Evolutionary conservation across 164 flowering plant genomes (phyloP).

Genomic region (Magnolia kwangsiensis): DNA sequence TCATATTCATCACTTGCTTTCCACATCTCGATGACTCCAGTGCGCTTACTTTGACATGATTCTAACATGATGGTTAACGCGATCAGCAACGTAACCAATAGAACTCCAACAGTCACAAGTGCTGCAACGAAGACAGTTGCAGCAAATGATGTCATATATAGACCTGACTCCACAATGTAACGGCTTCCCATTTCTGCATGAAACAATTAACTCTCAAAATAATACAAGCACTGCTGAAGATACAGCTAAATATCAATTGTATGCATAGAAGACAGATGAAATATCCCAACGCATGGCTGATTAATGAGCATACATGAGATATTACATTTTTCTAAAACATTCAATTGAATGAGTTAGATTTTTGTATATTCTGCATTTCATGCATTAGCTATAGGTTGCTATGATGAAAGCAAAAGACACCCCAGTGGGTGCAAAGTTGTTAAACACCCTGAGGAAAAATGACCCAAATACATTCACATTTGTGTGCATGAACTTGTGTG

Average conservation of each 20-base stretch:
- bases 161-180: conserved; percentile 44
- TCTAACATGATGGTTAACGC: conserved; percentile 55
- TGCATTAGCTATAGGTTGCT: background rate
- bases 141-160: conserved; percentile 55
- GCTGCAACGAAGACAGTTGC: conserved; percentile 56
- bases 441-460: background rate
- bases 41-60: conserved; percentile 42
- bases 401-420: background rate
- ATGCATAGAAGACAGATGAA: background rate
- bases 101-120: conserved; percentile 45
- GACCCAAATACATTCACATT: background rate
- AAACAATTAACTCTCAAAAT: background rate
- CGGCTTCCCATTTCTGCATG: conserved; percentile 45
- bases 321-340: background rate
- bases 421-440: background rate
- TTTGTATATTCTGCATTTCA: background rate
- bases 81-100: conserved; percentile 42
- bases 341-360: background rate
- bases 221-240: background rate
- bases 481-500: background rate
- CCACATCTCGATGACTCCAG: conserved; percentile 38
- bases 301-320: background rate
- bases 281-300: background rate
- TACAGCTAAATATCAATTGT: background rate
- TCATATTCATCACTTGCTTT: conserved; percentile 21